Evolutionary conservation across 306 rosid genomes (phyloP), one percentile per base, ranked within the genome.

Genomic region (Glycine tomentella): DNA sequence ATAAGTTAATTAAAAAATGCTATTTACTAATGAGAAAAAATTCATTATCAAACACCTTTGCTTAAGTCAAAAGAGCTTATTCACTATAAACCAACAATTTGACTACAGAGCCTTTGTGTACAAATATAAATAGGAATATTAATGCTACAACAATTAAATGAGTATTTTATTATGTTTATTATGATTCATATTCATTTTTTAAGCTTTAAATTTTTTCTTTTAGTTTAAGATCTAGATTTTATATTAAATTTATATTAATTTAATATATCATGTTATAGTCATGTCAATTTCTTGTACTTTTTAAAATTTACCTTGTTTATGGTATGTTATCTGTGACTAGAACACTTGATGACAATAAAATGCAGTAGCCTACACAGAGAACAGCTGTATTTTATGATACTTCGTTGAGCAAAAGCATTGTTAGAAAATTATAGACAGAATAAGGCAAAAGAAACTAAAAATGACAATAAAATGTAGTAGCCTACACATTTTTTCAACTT

Each of bases 371-470:
- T 62, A 45, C 31, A 8, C 45, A 33, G 48, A 75, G 46, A 66
- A 65, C 17, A 65, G 16, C 63, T 50, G 42, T 58, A 52, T 11
- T 48, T 48, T 76, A 46, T 76, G 61, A 15, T 58, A 16, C 36
- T 14, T n/a, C 0, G 51, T 40, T 3, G 66, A 34, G 65, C 56
- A 44, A 33, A 4, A 33, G 62, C 51, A 33, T 62, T 50, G 53
- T 17, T 4, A 8, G 74, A 38, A 50, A 49, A 50, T 17, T 65
- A 7, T 16, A 7, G 44, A 38, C 56, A 65, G 52, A 67, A 50
- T 36, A 8, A 31, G 15, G 38, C 3, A 48, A 69, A 69, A 70
- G 52, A 58, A 69, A 40, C 49, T 16, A 49, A 38, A 86, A 82
- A 72, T 68, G 84, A n/a, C n/a, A n/a, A n/a, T n/a, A n/a, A n/a